Evolutionary conservation across 257 asterid genomes (phyloP).

Genomic region (Misopates orontium): DNA sequence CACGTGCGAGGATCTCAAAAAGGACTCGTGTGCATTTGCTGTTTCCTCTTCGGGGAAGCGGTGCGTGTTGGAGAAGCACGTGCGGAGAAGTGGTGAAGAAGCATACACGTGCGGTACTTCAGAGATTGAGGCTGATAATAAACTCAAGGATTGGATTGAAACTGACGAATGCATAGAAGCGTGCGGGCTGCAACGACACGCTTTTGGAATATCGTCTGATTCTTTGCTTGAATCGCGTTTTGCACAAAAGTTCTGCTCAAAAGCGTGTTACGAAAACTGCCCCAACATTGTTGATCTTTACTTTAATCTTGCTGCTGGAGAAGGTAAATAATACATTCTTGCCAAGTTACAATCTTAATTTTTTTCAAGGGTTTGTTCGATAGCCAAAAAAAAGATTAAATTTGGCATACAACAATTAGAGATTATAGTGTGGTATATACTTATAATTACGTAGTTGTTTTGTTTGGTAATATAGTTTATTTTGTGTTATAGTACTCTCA

Average conservation of each 20-base stretch:
- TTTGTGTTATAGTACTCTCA: too few species aligned
- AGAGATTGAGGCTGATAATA: slow-evolving; percentile 59
- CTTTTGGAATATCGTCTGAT: slow-evolving; percentile 81
- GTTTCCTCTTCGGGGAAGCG: slow-evolving; percentile 61
- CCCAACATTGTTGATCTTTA: slow-evolving; percentile 73
- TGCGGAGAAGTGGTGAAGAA: slow-evolving; percentile 48
- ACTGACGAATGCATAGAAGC: slow-evolving; percentile 57
- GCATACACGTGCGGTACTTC: slow-evolving; percentile 55
- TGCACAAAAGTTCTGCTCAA: slow-evolving; percentile 60
- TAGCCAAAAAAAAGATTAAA: too few species aligned
- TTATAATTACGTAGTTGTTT: too few species aligned
- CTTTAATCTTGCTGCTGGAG: slow-evolving; percentile 86
- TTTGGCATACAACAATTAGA: too few species aligned
- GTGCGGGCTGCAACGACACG: slow-evolving; percentile 59
- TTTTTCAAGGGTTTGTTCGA: too few species aligned
- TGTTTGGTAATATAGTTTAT: too few species aligned
- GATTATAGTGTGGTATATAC: too few species aligned
- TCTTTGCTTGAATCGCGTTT: slow-evolving; percentile 59
- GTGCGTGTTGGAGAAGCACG: slow-evolving; percentile 66
- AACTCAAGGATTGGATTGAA: slow-evolving; percentile 50
- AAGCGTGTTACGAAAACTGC: slow-evolving; percentile 53
- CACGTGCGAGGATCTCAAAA: slow-evolving; percentile 51
- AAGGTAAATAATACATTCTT: slow-evolving; percentile 52
- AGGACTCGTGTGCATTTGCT: slow-evolving; percentile 59
- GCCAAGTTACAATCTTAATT: too few species aligned